Base-by-base conservation (phyloP, 2,329 filamentous ascomycete genomes). In the Dendrostoma leiphaemia region DNA sequence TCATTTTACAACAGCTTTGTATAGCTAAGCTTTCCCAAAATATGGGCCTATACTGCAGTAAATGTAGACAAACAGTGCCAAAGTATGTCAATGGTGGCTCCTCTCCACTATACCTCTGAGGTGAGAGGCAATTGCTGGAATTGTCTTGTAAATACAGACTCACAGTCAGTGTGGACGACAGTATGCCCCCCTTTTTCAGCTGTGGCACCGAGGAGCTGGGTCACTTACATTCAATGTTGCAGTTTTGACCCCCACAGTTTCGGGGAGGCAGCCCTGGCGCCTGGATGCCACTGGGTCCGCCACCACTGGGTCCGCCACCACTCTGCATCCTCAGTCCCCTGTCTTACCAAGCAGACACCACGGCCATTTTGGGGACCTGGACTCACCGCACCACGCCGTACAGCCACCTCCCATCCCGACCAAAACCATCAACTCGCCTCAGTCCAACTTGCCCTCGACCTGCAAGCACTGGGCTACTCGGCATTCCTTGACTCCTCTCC, bases 361-460 rank as follows among this genome's bases (percentile, higher is more conserved):
- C n/a, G n/a, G 31, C 10, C 26, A n/a, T n/a, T n/a, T n/a, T n/a
- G n/a, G n/a, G n/a, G n/a, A n/a, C n/a, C n/a, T n/a, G n/a, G n/a
- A n/a, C n/a, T n/a, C n/a, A n/a, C n/a, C n/a, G 29, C 13, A 32
- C 29, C 29, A 32, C 23, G 23, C 45, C 23, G 45, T 48, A 48
- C 45, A 48, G 45, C 45, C 45, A 48, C 45, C 45, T 21, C 29
- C 45, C 45, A 37, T 48, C 45, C 45, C 21, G 24, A 48, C 45
- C 31, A 23, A 48, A 35, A n/a, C 31, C 45, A 26, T 26, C 31
- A 24, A n/a, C n/a, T n/a, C 31, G 24, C 32, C 31, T 24, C 15
- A n/a, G 31, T 35, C 31, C 31, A 37, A 26, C 45, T 48, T 32
- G 12, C n/a, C 37, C 5, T 23, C 45, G 6, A 48, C 45, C 15